Evolutionary conservation across 192 early-diverging fungal genomes (phyloP), one percentile per base, ranked within the genome.

Genomic region (Coemansia sp.): DNA sequence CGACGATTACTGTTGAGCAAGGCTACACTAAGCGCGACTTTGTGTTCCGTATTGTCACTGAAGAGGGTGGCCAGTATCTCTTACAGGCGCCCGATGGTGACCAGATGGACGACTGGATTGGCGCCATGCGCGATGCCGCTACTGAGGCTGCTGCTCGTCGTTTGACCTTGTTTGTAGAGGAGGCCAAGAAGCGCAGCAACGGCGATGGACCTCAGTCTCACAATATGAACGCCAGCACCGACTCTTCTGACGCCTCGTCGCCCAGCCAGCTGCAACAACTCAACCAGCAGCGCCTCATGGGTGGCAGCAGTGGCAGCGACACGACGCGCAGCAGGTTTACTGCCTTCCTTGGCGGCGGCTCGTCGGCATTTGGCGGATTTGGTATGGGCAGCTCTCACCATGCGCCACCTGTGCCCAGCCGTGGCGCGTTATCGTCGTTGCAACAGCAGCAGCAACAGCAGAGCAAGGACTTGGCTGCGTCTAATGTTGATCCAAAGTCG

Each of bases 41-140:
- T 78, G 91, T 93, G n/a, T 93, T 93, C 74, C 90, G 90, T 24
- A 87, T 93, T 66, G 87, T 91, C 40, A 93, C 89, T 5, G 92
- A 93, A 61, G 92, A 93, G 84, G 92, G 92, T 12, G 92, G 88
- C 0, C 91, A 92, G 82, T 93, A 90, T 31, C 55, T 93, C 44
- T 79, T 93, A 40, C 91, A 92, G 79, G 90, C 89, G 10, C 74
- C 88, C 2, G 88, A 88, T 42, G 65, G 73, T 31, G 89, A 90
- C 1, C 88, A 92, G 51, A 92, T 93, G 92, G 77, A 90, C 31
- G 89, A 87, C 68, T 93, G 92, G 92, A 90, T 93, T 52, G 65
- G 72, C 6, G 72, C 85, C 3, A 87, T 93, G 74, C 89, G 89
- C 46, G 88, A 88, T 52, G 88, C 91, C 7, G 90, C 90, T 5